These are phyloP conservation scores for Xanthoparmelia taractica DNA, from an alignment of 495 filamentous ascomycete genomes.

Conservation along the genomic window DNA sequence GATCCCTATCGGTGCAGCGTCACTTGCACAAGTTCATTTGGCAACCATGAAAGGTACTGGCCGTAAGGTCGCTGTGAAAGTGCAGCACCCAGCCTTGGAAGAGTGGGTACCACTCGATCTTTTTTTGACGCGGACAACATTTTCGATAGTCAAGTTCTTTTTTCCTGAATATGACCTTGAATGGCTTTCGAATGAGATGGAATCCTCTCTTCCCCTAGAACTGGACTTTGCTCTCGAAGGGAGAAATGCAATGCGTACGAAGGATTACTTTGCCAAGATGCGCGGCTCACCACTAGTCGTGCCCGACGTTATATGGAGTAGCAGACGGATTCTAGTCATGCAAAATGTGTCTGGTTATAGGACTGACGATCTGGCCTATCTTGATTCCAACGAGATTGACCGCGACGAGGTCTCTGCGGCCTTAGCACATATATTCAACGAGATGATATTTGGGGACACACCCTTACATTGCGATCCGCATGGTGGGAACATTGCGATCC, in stretches of 20 bases:
- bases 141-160: slow-evolving; percentile 79
- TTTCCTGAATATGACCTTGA: slow-evolving; percentile 97
- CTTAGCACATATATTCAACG: slow-evolving; percentile 90
- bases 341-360: slow-evolving; percentile 81
- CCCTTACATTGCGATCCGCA: slow-evolving; percentile 97
- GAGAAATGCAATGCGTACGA: slow-evolving; percentile 69
- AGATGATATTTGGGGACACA: slow-evolving; percentile 97
- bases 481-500: slow-evolving; percentile 92
- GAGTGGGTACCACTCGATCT: slow-evolving; percentile 91
- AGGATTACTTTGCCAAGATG: slow-evolving; percentile 67
- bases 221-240: slow-evolving; percentile 85
- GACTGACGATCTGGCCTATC: slow-evolving; percentile 78
- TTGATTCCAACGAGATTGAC: slow-evolving; percentile 80
- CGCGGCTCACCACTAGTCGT: slow-evolving; percentile 72
- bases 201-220: slow-evolving; percentile 80
- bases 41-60: slow-evolving; percentile 80
- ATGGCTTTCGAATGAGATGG: slow-evolving; percentile 92
- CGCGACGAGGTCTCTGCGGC: slow-evolving; percentile 95
- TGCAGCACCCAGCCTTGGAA: slow-evolving; percentile 85
- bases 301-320: slow-evolving; percentile 84
- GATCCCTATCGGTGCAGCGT: slow-evolving; percentile 81
- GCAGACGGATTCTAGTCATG: slow-evolving; percentile 89
- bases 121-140: slow-evolving; percentile 77
- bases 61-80: slow-evolving; percentile 92
- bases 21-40: slow-evolving; percentile 88